These are phyloP conservation scores for Trichoderma atroviride DNA, from an alignment of 2,329 filamentous ascomycete species.

Conservation along the genomic window DNA sequence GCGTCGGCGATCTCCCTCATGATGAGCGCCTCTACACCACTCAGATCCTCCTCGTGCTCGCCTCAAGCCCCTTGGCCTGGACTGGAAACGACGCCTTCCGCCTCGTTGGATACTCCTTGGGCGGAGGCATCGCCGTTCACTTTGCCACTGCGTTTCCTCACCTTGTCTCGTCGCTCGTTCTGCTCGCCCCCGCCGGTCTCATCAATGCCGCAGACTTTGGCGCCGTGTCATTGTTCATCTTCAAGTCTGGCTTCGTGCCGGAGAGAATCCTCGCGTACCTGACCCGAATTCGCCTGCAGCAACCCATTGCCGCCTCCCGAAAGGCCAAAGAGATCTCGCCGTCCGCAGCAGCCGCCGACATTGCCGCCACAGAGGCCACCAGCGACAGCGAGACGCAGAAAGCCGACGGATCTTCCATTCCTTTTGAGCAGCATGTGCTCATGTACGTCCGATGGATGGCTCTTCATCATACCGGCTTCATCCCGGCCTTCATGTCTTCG, in stretches of 20 bases:
- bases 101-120: conserved; percentile 79
- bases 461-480: conserved; percentile 58
- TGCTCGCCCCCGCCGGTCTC: conserved; percentile 79
- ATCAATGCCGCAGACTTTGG: conserved; percentile 61
- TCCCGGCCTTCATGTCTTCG: conserved; percentile 62
- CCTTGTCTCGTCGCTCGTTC: conserved; percentile 68
- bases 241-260: conserved; percentile 58
- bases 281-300: conserved; percentile 52
- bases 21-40: conserved; percentile 73
- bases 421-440: conserved; percentile 52
- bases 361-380: conserved; percentile 48
- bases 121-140: conserved; percentile 74
- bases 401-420: conserved; percentile 34
- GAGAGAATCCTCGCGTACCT: conserved; percentile 53
- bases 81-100: conserved; percentile 61
- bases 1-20: conserved; percentile 67
- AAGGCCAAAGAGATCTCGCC: conserved; percentile 33
- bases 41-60: conserved; percentile 71
- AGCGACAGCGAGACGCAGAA: conserved; percentile 35
- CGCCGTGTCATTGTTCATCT: conserved; percentile 52
- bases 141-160: conserved; percentile 74
- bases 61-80: conserved; percentile 72
- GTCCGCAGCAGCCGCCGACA: conserved; percentile 38
- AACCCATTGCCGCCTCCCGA: conserved; percentile 50
- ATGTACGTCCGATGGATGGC: conserved; percentile 62